Percentiles rank a stretch among this genome's conserved stretches.
These are phyloP conservation scores for Penicillium silybi DNA, from an alignment of 495 filamentous ascomycete genomes.

Conservation along the genomic window DNA sequence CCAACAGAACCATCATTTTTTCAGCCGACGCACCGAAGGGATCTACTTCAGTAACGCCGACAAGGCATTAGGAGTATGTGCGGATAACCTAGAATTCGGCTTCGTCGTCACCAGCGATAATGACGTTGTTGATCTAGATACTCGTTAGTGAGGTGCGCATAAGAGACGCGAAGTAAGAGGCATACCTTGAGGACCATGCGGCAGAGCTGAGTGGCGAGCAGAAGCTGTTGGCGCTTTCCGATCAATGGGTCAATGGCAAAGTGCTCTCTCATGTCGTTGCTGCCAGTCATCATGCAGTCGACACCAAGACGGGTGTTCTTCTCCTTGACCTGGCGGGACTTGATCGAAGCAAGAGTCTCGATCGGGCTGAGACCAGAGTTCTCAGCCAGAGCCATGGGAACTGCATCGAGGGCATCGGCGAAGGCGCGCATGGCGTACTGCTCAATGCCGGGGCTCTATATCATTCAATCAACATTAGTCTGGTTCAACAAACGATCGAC, in stretches of 20 bases:
- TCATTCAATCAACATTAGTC: not conserved
- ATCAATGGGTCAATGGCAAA: conserved; percentile 98
- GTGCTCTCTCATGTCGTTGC: conserved; percentile 92
- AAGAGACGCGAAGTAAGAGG: not conserved
- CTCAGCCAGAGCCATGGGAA: conserved; percentile 96
- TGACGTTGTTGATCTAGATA: conserved; percentile 79
- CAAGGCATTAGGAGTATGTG: conserved; percentile 21
- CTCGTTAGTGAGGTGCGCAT: conserved; percentile 15
- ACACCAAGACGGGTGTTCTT: conserved; percentile 82
- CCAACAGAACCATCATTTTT: conserved; percentile 26
- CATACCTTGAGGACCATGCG: conserved; percentile 98
- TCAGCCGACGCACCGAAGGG: conserved; percentile 8
- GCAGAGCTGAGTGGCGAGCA: conserved; percentile 95
- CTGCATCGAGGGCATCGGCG: conserved; percentile 86
- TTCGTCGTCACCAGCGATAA: conserved; percentile 87
- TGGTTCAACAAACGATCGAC: not conserved
- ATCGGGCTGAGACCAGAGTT: conserved; percentile 96
- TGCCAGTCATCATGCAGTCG: conserved; percentile 94
- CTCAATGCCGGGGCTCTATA: conserved; percentile 82
- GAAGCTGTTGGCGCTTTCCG: conserved; percentile 92
- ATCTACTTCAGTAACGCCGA: conserved; percentile 8
- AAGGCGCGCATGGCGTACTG: conserved; percentile 99
- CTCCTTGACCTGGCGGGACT: conserved; percentile 91
- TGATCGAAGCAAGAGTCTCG: conserved; percentile 89
- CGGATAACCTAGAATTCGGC: conserved; percentile 72